phyloP scores from a whole-genome alignment of 148 eudicot species.

The Camellia japonica region DNA sequence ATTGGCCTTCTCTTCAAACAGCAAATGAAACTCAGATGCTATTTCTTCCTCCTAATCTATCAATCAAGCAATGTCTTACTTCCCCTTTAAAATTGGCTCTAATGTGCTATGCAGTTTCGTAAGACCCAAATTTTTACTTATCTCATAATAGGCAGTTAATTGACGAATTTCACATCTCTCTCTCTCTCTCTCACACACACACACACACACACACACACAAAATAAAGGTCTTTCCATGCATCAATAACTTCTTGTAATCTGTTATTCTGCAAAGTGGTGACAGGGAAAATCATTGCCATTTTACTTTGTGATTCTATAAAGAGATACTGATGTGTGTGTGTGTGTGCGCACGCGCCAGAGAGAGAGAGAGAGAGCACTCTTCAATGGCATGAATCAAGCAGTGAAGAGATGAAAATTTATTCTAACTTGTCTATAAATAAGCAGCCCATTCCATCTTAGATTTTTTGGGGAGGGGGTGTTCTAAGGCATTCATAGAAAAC shows the following conservation, averaged over 20 bases:
- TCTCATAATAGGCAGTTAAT: background rate
- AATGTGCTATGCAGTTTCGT: background rate
- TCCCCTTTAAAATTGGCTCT: background rate
- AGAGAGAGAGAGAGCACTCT: background rate
- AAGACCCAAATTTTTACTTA: too few relatives aligned
- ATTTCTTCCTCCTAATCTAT: background rate
- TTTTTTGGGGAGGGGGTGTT: too few relatives aligned
- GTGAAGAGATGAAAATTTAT: background rate
- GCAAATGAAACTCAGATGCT: background rate
- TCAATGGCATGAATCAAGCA: background rate
- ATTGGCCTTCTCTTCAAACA: too few relatives aligned
- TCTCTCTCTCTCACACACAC: background rate
- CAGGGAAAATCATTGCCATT: background rate
- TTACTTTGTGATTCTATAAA: background rate
- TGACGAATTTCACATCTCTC: background rate
- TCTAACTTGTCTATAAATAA: background rate
- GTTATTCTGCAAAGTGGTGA: too few relatives aligned
- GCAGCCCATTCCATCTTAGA: too few relatives aligned
- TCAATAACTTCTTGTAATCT: too few relatives aligned
- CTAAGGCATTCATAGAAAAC: background rate
- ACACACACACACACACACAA: too few relatives aligned
- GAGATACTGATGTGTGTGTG: background rate
- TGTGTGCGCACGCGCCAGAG: background rate
- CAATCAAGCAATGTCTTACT: background rate
- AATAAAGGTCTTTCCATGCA: background rate